Base-by-base conservation (phyloP, 257 asterid genomes). In the Cynanchum wilfordii region DNA sequence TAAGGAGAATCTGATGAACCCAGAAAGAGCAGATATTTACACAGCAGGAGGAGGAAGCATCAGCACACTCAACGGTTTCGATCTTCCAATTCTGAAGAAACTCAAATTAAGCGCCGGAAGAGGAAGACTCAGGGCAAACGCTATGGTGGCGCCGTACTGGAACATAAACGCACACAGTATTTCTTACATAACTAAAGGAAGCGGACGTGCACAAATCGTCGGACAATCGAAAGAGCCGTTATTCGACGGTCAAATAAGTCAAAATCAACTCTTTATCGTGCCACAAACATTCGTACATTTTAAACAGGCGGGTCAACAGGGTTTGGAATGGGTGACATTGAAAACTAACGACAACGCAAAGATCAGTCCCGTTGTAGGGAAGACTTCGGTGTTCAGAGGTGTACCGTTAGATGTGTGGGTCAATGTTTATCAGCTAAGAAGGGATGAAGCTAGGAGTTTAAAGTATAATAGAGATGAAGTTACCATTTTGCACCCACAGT, bases 341-440 rank as follows among this genome's bases (percentile, higher is more conserved):
- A 89, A 87, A 82, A 89, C 96, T 0, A 87, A 83, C 25, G 89
- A 87, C 73, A 76, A 78, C 7, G 91, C 93, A 0, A 69, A 75
- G 66, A 72, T 73, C 1, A 84, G 66, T 79, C 79, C 82, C 13
- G 74, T 89, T 2, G 87, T 86, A 0, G 96, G 96, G 20, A 80
- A 83, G 10, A 77, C 79, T 11, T 87, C 90, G 5, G 80, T 79
- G 2, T n/a, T 87, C 22, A 52, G 86, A 38, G 88, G 80, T 0
- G n/a, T 89, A 82, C 93, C 96, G 24, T 81, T 74, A 76, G 96
- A 89, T 40, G 89, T 89, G 42, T 36, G 86, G 76, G 77, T 70
- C 78, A 89, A 83, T 60, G 17, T 88, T 0, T 86, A 80, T 30
- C 72, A 69, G 9, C 45, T 87, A 1, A 72, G 89, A 0, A 70